Base-by-base conservation (phyloP, 164 flowering plant genomes). In the Cinnamomum micranthum region DNA sequence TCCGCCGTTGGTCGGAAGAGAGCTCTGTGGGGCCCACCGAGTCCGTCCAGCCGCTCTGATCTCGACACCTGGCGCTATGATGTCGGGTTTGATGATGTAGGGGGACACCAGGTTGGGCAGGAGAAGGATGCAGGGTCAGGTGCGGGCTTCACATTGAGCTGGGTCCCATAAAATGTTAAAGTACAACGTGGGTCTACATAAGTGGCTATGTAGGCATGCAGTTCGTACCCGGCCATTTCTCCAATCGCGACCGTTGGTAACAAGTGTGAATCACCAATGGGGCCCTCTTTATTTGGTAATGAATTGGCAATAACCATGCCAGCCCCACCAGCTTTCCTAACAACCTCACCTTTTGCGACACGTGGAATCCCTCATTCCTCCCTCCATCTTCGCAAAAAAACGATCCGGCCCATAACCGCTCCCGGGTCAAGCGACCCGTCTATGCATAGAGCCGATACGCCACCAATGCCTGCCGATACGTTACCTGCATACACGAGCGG, bases 21-120 rank as follows among this genome's bases (percentile, higher is more conserved):
- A 24, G 25, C 25, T 24, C 25, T 24, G 25, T 24, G 25, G 25
- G 74, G 0, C 83, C 52, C 22, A 81, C 68, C 0, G 58, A 73
- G 15, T 74, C 82, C 0, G 88, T 80, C 90, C 90, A 91, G 88
- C 90, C 2, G 95, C 95, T 55, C 89, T 76, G 81, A 91, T 91
- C 81, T 88, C 65, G 68, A 87, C 89, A 28, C 95, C 95, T 50
- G 95, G 92, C 2, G 90, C 95, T 10, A 87, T 74, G 50, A 91
- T 0, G 70, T 91, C 95, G 12, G 95, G 95, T 66, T 91, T 91
- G n/a, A 88, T 35, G 19, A 91, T 67, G 51, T 82, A 73, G 0
- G 62, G 22, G 0, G 88, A 72, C 9, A 69, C 72, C 4, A 64
- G 7, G 72, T 80, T 85, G 22, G 95, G 95, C 7, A 80, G 1